Conservation (phyloP, 176 grass and related monocot genomes). For the Stipa capillata region DNA sequence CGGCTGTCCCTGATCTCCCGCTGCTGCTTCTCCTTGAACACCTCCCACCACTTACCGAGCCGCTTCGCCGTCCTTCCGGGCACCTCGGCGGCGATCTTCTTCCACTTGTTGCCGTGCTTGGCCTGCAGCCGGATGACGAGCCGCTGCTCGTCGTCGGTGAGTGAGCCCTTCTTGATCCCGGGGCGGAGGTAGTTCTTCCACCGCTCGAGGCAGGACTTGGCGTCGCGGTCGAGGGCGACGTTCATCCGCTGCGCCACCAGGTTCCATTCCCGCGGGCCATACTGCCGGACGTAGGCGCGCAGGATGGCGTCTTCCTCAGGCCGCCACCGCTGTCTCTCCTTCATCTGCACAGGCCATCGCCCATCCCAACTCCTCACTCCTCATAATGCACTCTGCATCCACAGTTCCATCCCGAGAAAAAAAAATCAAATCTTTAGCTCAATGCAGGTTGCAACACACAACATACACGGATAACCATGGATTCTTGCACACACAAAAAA, state of each 20-base stretch:
- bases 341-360: slow-evolving; percentile 75
- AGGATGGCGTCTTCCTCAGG: slow-evolving; percentile 94
- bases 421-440: neutral
- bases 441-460: neutral
- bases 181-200: slow-evolving; percentile 99
- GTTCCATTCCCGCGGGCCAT: slow-evolving; percentile 85
- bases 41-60: slow-evolving; percentile 99
- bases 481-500: too few relatives aligned
- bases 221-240: slow-evolving; percentile 63
- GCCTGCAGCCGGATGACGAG: slow-evolving; percentile 79
- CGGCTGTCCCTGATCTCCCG: slow-evolving; percentile 50
- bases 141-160: slow-evolving; percentile 90
- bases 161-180: slow-evolving; percentile 85
- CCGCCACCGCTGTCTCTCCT: slow-evolving; percentile 93
- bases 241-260: slow-evolving; percentile 94
- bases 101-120: slow-evolving; percentile 99
- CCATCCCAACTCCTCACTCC: slow-evolving; percentile 39
- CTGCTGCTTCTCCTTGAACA: slow-evolving; percentile 97
- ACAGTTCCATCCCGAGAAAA: neutral
- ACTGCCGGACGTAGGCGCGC: slow-evolving; percentile 83
- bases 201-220: slow-evolving; percentile 91
- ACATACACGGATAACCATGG: neutral
- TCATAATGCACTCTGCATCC: slow-evolving; percentile 55
- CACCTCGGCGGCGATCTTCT: slow-evolving; percentile 92
- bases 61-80: slow-evolving; percentile 81